phyloP scores from a whole-genome alignment of 1,284 basidiomycete genomes.

The Ustilago sp. region DNA sequence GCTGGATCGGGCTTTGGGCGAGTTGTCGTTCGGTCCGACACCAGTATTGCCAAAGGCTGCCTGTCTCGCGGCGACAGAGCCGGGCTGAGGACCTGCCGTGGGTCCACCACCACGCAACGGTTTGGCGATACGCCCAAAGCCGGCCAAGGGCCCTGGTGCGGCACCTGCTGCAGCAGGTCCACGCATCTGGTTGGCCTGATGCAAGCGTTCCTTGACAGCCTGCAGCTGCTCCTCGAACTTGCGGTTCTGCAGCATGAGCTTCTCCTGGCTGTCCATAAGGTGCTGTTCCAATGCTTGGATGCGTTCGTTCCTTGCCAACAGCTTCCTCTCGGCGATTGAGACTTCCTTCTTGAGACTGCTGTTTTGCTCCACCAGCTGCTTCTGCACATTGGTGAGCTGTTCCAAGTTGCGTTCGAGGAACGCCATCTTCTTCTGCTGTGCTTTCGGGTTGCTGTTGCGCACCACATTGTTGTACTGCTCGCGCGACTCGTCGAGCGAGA shows the following conservation, averaged over 20 bases:
- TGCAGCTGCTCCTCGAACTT: constrained; percentile 94
- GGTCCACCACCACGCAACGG: constrained; percentile 84
- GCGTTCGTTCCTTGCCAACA: constrained; percentile 94
- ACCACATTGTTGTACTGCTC: constrained; percentile 99
- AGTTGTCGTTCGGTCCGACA: constrained; percentile 42
- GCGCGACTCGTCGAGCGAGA: constrained; percentile 97
- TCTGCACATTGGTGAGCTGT: constrained; percentile 94
- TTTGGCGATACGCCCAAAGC: constrained; percentile 94
- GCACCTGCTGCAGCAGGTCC: constrained; percentile 34
- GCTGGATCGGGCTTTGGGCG: constrained; percentile 55
- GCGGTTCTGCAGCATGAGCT: constrained; percentile 89
- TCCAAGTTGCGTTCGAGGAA: constrained; percentile 98
- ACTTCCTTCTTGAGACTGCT: constrained; percentile 97
- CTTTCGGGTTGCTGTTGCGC: constrained; percentile 95
- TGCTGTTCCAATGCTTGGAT: constrained; percentile 85
- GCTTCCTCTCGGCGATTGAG: constrained; percentile 93
- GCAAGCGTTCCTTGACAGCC: constrained; percentile 88
- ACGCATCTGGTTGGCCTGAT: constrained; percentile 85
- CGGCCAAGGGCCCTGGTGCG: constrained; percentile 74
- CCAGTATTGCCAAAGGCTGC: constrained; percentile 29
- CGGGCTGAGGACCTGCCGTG: constrained; percentile 48
- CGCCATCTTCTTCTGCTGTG: constrained; percentile 99
- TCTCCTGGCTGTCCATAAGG: constrained; percentile 90
- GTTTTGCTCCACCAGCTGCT: constrained; percentile 99
- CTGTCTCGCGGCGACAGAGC: constrained; percentile 42